phyloP scores from a whole-genome alignment of 257 asterid genomes.

The Cinchona pubescens region DNA sequence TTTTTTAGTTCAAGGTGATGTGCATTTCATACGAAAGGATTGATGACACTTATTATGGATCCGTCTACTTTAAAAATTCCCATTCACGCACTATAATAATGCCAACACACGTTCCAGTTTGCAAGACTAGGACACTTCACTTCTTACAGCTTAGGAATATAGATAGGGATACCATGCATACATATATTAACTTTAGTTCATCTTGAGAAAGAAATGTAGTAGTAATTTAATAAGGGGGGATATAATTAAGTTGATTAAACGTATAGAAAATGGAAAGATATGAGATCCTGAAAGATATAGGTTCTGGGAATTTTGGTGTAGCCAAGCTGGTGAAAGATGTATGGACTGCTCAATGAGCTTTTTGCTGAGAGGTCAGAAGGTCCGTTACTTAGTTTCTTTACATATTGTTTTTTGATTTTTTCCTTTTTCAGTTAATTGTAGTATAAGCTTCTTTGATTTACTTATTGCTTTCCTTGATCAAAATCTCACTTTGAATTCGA shows the following conservation, averaged over 20 bases:
- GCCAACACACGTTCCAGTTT: constrained; percentile 15
- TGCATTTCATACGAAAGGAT: too few relatives aligned
- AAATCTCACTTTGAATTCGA: too few relatives aligned
- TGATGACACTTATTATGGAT: too few relatives aligned
- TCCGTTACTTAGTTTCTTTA: too few relatives aligned
- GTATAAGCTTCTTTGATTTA: too few relatives aligned
- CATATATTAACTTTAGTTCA: neutral
- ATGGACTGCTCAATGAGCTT: constrained; percentile 51
- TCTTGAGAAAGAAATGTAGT: neutral
- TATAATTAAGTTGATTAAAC: neutral
- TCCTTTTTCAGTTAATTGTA: too few relatives aligned
- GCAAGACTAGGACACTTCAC: constrained; percentile 29
- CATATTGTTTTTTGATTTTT: too few relatives aligned
- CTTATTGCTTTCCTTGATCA: too few relatives aligned
- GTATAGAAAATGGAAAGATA: constrained; percentile 63
- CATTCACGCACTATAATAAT: neutral
- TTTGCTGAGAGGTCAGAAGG: constrained; percentile 83
- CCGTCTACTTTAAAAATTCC: too few relatives aligned
- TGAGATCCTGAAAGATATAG: constrained; percentile 72
- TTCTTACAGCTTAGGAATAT: neutral
- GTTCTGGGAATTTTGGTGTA: constrained; percentile 92
- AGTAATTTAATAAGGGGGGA: neutral
- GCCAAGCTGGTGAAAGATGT: constrained; percentile 78
- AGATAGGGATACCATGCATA: neutral
- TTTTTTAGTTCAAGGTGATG: too few relatives aligned